Base-by-base conservation (phyloP, 768 basidiomycete genomes). In the Tephrocybe rancida region DNA sequence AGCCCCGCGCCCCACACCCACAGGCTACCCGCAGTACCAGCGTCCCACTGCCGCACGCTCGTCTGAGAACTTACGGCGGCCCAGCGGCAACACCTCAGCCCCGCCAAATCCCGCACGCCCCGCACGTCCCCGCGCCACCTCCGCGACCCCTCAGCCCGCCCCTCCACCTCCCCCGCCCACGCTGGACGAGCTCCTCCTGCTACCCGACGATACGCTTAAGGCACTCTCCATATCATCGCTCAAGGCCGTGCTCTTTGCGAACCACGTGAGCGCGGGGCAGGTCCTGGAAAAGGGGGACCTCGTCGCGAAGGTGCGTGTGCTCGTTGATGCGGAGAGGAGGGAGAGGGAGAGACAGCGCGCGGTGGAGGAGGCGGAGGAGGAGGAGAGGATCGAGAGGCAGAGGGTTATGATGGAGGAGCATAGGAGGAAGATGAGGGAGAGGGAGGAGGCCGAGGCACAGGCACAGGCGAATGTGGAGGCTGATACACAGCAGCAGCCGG, bases 261-360 rank as follows among this genome's bases (percentile, higher is more conserved):
- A 95, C 59, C 92, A 89, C 51, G 90, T 96, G 37, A 82, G 84
- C 59, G 84, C 90, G 25, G 81, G 85, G 38, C 76, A 86, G 62
- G 73, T 95, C 1, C 72, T 96, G n/a, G 95, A 97, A 74, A 97
- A 97, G 74, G 73, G 77, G 21, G 92, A 94, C 45, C 68, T 94
- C n/a, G 90, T 94, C 13, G 76, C 68, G 38, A 89, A 88, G 63
- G 91, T 92, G 22, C 60, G 72, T 50, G 72, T 68, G 14, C 69
- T 93, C 11, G 70, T 92, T 16, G 85, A 86, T 47, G 85, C 84
- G 55, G 89, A 91, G 65, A 71, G 74, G 56, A 61, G 68, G 26
- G 82, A 85, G 44, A 66, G 85, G 56, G 82, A 80, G 58, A 64
- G 80, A 53, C 73, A 78, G 61, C 65, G 75, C 45, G 62, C 64